Conservation (phyloP, 73 alveolate species). For the Blepharisma stoltei region DNA sequence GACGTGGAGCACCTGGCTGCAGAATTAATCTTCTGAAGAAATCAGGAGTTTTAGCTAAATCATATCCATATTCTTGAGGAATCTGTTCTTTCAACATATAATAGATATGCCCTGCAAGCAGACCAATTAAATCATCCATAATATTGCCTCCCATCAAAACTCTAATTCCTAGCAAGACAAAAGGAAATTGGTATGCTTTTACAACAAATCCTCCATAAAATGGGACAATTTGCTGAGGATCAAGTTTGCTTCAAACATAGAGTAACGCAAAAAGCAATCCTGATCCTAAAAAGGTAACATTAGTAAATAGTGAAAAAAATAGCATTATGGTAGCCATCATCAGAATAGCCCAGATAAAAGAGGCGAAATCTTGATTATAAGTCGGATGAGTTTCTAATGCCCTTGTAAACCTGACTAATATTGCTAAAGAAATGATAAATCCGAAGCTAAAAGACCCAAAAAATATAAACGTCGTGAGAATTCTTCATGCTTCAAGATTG, state of each 20-base stretch:
- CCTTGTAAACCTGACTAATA: conserved; percentile 3
- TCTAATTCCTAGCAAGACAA: conserved; percentile 12
- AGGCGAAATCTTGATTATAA: not conserved
- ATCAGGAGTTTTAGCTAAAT: not conserved
- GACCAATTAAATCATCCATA: conserved; percentile 8
- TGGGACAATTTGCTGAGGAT: not conserved
- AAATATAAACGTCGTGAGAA: not conserved
- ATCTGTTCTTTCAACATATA: not conserved
- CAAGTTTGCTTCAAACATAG: conserved; percentile 4
- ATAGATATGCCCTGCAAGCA: not conserved
- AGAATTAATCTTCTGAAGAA: not conserved
- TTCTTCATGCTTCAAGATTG: not conserved
- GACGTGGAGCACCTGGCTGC: no score
- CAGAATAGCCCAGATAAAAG: not conserved
- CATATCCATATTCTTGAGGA: conserved; percentile 19
- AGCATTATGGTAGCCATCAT: not conserved
- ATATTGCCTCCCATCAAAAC: not conserved
- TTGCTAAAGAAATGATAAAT: not conserved
- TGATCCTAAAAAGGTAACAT: not conserved
- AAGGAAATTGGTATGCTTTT: not conserved
- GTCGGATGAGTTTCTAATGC: not conserved
- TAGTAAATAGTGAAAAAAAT: not conserved
- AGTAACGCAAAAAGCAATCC: not conserved
- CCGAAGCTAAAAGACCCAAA: not conserved
- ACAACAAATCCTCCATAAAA: not conserved